These are phyloP conservation scores for Verticillium isaacii DNA, from an alignment of 2,329 filamentous ascomycete species.

Conservation along the genomic window DNA sequence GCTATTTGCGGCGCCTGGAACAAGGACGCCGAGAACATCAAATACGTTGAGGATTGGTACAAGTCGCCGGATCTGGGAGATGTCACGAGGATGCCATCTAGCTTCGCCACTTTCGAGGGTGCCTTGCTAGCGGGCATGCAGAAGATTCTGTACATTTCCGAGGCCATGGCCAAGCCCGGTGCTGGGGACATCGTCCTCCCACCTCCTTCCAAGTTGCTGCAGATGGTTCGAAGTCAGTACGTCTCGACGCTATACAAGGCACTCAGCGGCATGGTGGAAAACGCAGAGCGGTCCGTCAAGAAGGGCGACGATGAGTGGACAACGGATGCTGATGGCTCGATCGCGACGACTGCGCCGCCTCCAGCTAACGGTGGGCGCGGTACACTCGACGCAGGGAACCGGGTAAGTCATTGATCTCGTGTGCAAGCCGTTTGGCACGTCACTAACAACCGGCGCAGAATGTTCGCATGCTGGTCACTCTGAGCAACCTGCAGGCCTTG, in stretches of 20 bases:
- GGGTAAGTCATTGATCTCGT: constrained; percentile 35
- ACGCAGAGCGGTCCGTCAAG: constrained; percentile 72
- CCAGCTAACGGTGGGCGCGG: constrained; percentile 35
- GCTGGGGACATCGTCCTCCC: constrained; percentile 75
- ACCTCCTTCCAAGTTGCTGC: constrained; percentile 79
- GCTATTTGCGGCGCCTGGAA: constrained; percentile 91
- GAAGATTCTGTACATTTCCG: constrained; percentile 89
- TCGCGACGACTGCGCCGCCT: constrained; percentile 26
- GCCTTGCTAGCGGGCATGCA: constrained; percentile 82
- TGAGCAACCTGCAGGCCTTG: constrained; percentile 85
- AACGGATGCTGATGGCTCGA: constrained; percentile 38
- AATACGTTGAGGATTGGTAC: constrained; percentile 90
- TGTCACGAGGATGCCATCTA: constrained; percentile 83
- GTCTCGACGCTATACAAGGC: constrained; percentile 92
- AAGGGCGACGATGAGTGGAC: constrained; percentile 61
- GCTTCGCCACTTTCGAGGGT: constrained; percentile 82
- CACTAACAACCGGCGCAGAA: constrained; percentile 49
- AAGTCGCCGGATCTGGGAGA: constrained; percentile 76
- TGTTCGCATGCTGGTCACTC: constrained; percentile 86
- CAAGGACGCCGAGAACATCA: constrained; percentile 87
- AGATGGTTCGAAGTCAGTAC: constrained; percentile 88
- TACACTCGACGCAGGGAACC: constrained; percentile 50
- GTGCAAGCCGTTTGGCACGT: neutral
- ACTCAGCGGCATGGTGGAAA: constrained; percentile 93
- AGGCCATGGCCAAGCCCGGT: constrained; percentile 71